These are phyloP conservation scores for Bryoglossum gracile DNA, from an alignment of 495 filamentous ascomycete species.

Conservation along the genomic window DNA sequence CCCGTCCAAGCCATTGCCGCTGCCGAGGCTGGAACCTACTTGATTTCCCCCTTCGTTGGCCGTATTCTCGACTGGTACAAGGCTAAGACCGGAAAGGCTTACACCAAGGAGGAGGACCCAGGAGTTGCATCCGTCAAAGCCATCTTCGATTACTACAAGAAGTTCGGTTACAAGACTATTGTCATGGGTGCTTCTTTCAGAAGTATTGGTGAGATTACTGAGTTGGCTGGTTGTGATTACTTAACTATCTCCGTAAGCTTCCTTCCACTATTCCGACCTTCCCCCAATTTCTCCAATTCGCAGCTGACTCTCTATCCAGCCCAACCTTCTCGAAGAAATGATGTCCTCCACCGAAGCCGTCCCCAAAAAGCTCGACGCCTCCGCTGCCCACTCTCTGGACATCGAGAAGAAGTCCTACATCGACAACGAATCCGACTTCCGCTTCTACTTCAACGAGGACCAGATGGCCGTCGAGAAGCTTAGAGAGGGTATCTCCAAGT, in stretches of 20 bases:
- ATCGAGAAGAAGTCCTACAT: slow-evolving; percentile 89
- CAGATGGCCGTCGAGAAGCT: slow-evolving; percentile 99
- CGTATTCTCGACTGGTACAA: slow-evolving; percentile 99
- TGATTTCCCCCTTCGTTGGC: slow-evolving; percentile 99
- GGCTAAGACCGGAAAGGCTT: slow-evolving; percentile 89
- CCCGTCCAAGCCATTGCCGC: slow-evolving; percentile 89
- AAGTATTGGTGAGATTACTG: slow-evolving; percentile 90
- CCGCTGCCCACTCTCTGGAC: slow-evolving; percentile 55
- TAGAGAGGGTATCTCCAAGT: slow-evolving; percentile 97
- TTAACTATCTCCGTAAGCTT: slow-evolving; percentile 85
- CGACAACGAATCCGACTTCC: slow-evolving; percentile 81
- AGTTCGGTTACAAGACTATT: slow-evolving; percentile 95
- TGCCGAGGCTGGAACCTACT: slow-evolving; percentile 93
- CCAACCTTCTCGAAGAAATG: slow-evolving; percentile 89
- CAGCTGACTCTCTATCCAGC: slow-evolving; percentile 45
- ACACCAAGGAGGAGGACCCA: slow-evolving; percentile 80
- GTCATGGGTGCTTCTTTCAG: slow-evolving; percentile 99
- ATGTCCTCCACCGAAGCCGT: slow-evolving; percentile 71
- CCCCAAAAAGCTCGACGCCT: slow-evolving; percentile 85
- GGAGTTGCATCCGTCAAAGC: slow-evolving; percentile 90
- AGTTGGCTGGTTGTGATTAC: slow-evolving; percentile 97
- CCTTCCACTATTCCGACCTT: not conserved
- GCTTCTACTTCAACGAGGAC: slow-evolving; percentile 99
- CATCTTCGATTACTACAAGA: slow-evolving; percentile 99
- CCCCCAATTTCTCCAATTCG: too few species aligned